A percentile compares a stretch with the other conserved stretches of the same genome.
Conservation (phyloP, 2,329 filamentous ascomycete species). For the Daldinia sp. region DNA sequence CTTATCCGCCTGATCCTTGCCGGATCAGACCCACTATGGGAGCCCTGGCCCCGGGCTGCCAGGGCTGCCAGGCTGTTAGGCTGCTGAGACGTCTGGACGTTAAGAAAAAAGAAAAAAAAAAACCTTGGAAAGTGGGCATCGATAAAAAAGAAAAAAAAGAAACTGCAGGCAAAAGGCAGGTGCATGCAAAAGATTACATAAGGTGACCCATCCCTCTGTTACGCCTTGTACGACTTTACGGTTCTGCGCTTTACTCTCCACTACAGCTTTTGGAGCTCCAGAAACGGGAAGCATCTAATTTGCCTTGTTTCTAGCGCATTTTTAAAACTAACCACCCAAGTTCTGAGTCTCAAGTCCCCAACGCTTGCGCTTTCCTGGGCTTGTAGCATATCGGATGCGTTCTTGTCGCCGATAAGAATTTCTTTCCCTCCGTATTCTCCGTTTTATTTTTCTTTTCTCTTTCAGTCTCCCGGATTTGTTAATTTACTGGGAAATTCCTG, state of each 20-base stretch:
- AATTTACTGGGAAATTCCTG: neutral
- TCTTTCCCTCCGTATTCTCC: neutral
- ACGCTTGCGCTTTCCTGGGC: constrained; percentile 9
- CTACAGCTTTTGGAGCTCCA: constrained; percentile 25
- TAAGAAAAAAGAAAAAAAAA: neutral
- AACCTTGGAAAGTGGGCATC: neutral
- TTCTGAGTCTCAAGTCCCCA: neutral
- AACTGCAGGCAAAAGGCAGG: neutral
- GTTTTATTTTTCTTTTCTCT: no score
- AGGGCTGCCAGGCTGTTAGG: no score
- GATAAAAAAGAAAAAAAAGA: neutral
- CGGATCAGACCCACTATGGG: neutral
- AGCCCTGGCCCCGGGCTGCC: no score
- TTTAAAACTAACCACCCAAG: neutral
- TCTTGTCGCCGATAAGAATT: constrained; percentile 3
- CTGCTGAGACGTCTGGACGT: neutral
- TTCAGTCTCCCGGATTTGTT: neutral
- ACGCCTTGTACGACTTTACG: neutral
- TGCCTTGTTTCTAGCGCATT: constrained; percentile 15
- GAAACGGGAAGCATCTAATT: constrained; percentile 7
- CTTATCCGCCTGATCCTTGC: neutral
- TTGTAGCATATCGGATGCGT: constrained; percentile 8
- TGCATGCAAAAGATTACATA: constrained; percentile 16
- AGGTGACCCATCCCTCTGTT: constrained; percentile 13
- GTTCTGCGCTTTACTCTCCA: constrained; percentile 6